These are phyloP conservation scores for Lepiota venenata DNA, from an alignment of 768 basidiomycete genomes.

Conservation along the genomic window DNA sequence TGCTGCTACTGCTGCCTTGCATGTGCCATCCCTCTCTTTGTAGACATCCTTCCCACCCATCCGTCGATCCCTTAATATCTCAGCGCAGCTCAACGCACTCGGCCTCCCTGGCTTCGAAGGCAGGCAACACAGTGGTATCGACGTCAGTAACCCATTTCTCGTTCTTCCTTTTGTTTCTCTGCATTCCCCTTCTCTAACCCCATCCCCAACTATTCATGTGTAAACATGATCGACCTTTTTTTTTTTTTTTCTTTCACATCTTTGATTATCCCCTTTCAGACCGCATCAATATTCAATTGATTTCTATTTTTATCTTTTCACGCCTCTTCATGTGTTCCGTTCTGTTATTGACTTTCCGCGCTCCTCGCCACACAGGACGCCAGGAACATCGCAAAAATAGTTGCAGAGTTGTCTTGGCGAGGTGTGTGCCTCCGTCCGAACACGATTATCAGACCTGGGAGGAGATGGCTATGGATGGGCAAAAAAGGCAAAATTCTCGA, in stretches of 20 bases:
- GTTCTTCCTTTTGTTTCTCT: constrained; percentile 16
- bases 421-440: constrained; percentile 73
- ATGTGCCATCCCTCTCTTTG: constrained; percentile 3
- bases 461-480: constrained; percentile 88
- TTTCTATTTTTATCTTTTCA: too few relatives aligned
- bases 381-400: constrained; percentile 82
- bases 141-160: constrained; percentile 52
- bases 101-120: constrained; percentile 76
- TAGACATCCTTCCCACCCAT: constrained; percentile 24
- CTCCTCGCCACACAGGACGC: constrained; percentile 58
- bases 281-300: too few relatives aligned
- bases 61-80: constrained; percentile 55
- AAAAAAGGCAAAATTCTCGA: constrained; percentile 65
- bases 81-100: constrained; percentile 72
- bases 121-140: constrained; percentile 84
- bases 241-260: neutral
- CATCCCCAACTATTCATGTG: constrained; percentile 16
- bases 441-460: constrained; percentile 57
- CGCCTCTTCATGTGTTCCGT: too few relatives aligned
- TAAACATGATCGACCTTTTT: neutral
- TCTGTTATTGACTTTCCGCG: neutral
- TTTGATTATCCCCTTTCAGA: neutral
- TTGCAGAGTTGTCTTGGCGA: constrained; percentile 71
- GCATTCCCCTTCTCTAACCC: constrained; percentile 14
- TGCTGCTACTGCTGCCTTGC: constrained; percentile 5